These are phyloP conservation scores for Candida michaelii DNA, from an alignment of 805 yeast species.

Conservation along the genomic window DNA sequence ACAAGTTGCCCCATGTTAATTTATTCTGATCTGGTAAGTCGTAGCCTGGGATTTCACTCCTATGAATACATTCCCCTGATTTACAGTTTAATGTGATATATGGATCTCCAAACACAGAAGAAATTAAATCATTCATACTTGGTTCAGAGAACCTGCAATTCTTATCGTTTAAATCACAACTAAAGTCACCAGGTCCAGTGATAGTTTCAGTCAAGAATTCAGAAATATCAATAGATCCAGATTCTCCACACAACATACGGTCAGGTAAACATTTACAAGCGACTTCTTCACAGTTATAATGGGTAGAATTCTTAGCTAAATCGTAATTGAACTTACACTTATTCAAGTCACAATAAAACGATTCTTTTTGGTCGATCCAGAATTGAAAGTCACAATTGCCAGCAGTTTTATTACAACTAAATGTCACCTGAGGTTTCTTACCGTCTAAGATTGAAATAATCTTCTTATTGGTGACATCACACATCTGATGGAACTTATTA, in stretches of 20 bases:
- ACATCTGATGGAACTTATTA: slow-evolving; percentile 80
- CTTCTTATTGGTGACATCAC: slow-evolving; percentile 90
- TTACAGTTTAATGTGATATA: slow-evolving; percentile 76
- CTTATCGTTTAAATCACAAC: slow-evolving; percentile 64
- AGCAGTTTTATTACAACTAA: slow-evolving; percentile 73
- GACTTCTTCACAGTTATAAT: slow-evolving; percentile 73
- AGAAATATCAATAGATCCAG: slow-evolving; percentile 91
- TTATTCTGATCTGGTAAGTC: slow-evolving; percentile 56
- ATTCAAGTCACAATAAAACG: slow-evolving; percentile 83
- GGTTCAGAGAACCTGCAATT: slow-evolving; percentile 89
- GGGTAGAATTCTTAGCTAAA: slow-evolving; percentile 60
- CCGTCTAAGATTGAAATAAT: slow-evolving; percentile 80
- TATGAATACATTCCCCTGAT: slow-evolving; percentile 90
- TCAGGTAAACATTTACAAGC: slow-evolving; percentile 91
- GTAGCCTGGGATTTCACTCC: slow-evolving; percentile 91
- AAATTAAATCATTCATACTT: slow-evolving; percentile 88
- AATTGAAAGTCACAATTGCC: slow-evolving; percentile 84
- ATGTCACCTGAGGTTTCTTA: slow-evolving; percentile 85
- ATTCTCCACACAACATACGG: slow-evolving; percentile 89
- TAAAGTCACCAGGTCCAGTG: slow-evolving; percentile 88
- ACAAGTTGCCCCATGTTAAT: slow-evolving; percentile 46
- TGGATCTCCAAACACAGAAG: slow-evolving; percentile 93
- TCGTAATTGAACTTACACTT: slow-evolving; percentile 73
- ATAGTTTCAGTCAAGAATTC: slow-evolving; percentile 90
- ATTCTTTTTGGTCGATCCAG: slow-evolving; percentile 90